phyloP scores from a whole-genome alignment of 2,329 filamentous ascomycete species.

The Helicocarpus griseus region DNA sequence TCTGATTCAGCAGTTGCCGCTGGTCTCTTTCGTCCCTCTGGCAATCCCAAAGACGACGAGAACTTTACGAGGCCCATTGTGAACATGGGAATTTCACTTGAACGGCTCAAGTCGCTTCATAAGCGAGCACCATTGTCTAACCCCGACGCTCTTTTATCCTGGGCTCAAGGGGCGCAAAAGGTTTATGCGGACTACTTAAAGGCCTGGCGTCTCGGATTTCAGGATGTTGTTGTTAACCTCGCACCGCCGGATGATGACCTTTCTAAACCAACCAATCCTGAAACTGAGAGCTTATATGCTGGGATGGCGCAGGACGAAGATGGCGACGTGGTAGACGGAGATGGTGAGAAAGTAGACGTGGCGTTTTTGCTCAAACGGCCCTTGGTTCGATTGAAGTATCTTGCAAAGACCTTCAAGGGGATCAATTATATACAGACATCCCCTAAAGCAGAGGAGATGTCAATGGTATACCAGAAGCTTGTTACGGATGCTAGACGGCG shows the following conservation, averaged over 20 bases:
- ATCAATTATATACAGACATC: conserved; percentile 36
- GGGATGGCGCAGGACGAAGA: conserved; percentile 49
- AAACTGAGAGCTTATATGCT: conserved; percentile 43
- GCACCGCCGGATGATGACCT: conserved; percentile 62
- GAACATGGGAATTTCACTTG: conserved; percentile 83
- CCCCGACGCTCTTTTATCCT: conserved; percentile 61
- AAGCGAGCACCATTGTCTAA: conserved; percentile 68
- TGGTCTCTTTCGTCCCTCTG: conserved; percentile 56
- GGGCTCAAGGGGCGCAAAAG: conserved; percentile 68
- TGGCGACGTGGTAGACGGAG: conserved; percentile 54
- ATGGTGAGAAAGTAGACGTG: conserved; percentile 87
- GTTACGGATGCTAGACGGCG: conserved; percentile 68
- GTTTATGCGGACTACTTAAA: conserved; percentile 79
- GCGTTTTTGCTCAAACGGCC: conserved; percentile 86
- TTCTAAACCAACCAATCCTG: conserved; percentile 27
- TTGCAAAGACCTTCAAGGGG: conserved; percentile 71
- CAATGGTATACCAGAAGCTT: conserved; percentile 57
- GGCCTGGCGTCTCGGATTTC: conserved; percentile 86
- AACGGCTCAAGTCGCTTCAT: conserved; percentile 72
- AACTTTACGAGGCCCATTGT: conserved; percentile 77
- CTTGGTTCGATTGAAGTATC: conserved; percentile 75
- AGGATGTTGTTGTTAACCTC: conserved; percentile 88
- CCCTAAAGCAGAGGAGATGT: conserved; percentile 48
- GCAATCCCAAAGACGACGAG: conserved; percentile 45
- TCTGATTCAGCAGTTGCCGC: conserved; percentile 54